Percentiles rank a stretch among this genome's conserved stretches.
Evolutionary conservation across 179 eudicot species (phyloP).

Genomic region (Drosera spatulata): DNA sequence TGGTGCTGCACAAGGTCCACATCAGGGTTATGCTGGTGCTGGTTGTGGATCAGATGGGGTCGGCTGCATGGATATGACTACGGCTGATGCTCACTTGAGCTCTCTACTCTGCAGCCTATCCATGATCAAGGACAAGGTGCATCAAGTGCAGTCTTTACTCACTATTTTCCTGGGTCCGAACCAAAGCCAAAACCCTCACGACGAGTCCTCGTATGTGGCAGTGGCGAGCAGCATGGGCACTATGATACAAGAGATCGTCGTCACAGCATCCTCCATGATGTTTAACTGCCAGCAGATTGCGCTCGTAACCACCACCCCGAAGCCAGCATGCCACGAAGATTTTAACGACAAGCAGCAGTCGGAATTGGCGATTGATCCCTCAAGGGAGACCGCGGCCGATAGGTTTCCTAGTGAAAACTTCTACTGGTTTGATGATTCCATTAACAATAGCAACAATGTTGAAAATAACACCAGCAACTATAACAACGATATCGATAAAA

Average conservation of each 20-base stretch:
- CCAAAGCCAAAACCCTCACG: background rate
- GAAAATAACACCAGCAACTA: background rate
- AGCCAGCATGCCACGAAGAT: slow-evolving; percentile 3
- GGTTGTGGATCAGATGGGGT: background rate
- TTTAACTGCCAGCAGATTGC: slow-evolving; percentile 61
- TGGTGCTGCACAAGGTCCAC: slow-evolving; percentile 11
- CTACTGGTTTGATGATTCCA: slow-evolving; percentile 11
- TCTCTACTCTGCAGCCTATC: slow-evolving; percentile 45
- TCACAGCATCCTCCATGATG: slow-evolving; percentile 63
- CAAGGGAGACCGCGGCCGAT: background rate
- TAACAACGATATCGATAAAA: background rate
- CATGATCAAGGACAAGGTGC: slow-evolving; percentile 36
- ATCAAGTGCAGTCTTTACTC: slow-evolving; percentile 39
- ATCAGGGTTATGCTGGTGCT: slow-evolving; percentile 3
- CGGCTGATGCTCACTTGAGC: slow-evolving; percentile 15
- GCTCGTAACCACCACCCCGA: slow-evolving; percentile 7
- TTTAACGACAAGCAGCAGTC: background rate
- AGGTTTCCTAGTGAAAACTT: slow-evolving; percentile 2
- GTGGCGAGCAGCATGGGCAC: slow-evolving; percentile 32
- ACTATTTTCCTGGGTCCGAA: slow-evolving; percentile 12
- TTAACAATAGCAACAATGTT: slow-evolving; percentile 5
- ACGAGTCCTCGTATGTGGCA: slow-evolving; percentile 17
- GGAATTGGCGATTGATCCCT: background rate
- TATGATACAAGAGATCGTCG: slow-evolving; percentile 54
- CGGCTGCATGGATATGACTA: slow-evolving; percentile 1